Conservation (phyloP, 169 alveolate genomes). For the Eimeria sp. region DNA sequence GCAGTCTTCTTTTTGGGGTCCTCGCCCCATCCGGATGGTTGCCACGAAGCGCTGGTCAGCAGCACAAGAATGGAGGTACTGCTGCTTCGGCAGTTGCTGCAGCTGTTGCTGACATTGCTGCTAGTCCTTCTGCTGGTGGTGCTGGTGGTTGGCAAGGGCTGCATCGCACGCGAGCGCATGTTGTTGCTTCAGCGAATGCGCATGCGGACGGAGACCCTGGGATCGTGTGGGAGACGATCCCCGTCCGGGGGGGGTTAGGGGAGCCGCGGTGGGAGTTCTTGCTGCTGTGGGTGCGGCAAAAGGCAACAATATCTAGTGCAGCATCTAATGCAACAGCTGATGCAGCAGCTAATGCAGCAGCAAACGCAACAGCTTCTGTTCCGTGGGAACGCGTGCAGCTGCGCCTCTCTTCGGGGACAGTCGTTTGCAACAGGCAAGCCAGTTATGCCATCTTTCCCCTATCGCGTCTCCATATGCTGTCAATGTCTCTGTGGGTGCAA, state of each 20-base stretch:
- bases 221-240: background rate
- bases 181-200: background rate
- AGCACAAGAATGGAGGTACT: background rate
- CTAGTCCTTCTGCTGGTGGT: background rate
- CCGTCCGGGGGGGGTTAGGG: background rate
- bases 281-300: conserved; percentile 42
- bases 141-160: background rate
- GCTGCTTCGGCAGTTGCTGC: background rate
- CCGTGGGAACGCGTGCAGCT: conserved; percentile 21
- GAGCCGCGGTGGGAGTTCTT: conserved; percentile 19
- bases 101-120: background rate
- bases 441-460: background rate
- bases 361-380: background rate
- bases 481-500: background rate
- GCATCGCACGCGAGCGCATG: background rate
- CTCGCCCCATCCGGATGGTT: conserved; percentile 25
- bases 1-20: conserved; percentile 56
- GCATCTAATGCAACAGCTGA: background rate
- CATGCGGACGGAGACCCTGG: background rate
- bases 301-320: background rate
- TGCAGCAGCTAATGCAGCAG: background rate
- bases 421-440: conserved; percentile 32
- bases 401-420: background rate
- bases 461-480: background rate
- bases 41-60: background rate